Conservation (phyloP, 2,329 filamentous ascomycete species). For the Microdochium bolleyi region DNA sequence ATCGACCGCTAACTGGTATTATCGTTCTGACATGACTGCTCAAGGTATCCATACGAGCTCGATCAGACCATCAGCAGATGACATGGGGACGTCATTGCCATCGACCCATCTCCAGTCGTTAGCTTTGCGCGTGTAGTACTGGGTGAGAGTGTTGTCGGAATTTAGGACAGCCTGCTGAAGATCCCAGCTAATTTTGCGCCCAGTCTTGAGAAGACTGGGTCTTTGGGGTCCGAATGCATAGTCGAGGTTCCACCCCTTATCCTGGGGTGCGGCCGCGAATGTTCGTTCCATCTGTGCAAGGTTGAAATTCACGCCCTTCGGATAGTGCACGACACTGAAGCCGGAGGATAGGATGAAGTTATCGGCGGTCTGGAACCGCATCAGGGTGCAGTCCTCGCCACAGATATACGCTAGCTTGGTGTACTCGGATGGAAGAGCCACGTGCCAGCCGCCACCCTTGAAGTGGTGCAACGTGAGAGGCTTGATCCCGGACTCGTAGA, state of each 20-base stretch:
- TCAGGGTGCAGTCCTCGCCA: constrained; percentile 51
- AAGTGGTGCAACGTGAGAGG: constrained; percentile 58
- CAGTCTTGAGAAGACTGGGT: constrained; percentile 36
- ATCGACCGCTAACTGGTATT: neutral
- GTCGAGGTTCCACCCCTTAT: constrained; percentile 42
- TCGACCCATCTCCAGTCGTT: constrained; percentile 46
- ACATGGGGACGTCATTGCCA: constrained; percentile 37
- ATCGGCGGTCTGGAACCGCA: constrained; percentile 46
- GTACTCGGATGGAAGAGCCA: constrained; percentile 44
- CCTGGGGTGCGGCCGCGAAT: constrained; percentile 37
- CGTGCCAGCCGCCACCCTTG: constrained; percentile 51
- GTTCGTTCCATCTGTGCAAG: constrained; percentile 43
- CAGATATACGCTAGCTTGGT: constrained; percentile 50
- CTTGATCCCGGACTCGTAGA: constrained; percentile 54
- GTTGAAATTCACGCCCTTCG: constrained; percentile 39
- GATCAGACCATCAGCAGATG: constrained; percentile 43
- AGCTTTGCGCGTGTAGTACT: constrained; percentile 44
- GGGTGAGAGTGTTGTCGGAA: constrained; percentile 40
- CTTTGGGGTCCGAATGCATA: constrained; percentile 43
- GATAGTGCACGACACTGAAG: constrained; percentile 52
- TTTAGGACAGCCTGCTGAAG: constrained; percentile 39
- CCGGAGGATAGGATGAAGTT: constrained; percentile 50
- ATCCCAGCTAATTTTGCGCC: constrained; percentile 45
- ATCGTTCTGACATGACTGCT: neutral
- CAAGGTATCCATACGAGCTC: constrained; percentile 48